Percentiles rank a stretch among this genome's conserved stretches.
These are phyloP conservation scores for Backusella macrospora DNA, from an alignment of 192 early-diverging fungal genomes.

Conservation along the genomic window DNA sequence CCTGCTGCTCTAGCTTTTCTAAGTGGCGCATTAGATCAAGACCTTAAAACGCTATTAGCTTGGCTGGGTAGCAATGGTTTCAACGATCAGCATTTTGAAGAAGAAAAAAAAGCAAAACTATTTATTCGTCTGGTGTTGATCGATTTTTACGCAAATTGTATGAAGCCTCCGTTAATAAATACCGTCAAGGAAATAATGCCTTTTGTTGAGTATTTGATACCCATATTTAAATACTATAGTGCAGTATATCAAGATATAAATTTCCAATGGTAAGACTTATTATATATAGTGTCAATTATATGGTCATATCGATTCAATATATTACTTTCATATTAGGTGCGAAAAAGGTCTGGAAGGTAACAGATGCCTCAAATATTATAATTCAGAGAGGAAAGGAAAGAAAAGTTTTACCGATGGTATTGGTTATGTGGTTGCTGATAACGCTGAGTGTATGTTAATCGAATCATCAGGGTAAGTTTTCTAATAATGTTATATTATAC, in stretches of 20 bases:
- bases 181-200: neutral
- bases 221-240: neutral
- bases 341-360: neutral
- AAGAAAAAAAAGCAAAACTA: neutral
- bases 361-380: neutral
- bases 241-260: neutral
- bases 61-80: neutral
- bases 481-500: neutral
- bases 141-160: neutral
- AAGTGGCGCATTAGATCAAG: neutral
- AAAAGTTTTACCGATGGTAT: neutral
- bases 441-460: neutral
- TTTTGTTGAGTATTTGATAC: neutral
- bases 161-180: neutral
- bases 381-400: neutral
- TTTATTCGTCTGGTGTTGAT: neutral
- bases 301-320: neutral
- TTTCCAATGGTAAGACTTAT: conserved; percentile 8
- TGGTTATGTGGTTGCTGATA: neutral
- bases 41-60: neutral
- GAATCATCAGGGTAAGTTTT: neutral
- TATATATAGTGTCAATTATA: no score
- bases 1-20: neutral
- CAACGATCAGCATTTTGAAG: neutral
- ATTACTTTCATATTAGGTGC: neutral